Percentiles rank a stretch among this genome's conserved stretches.
These are phyloP conservation scores for Tetrapisispora pingtungensis DNA, from an alignment of 805 yeast genomes.

Conservation along the genomic window DNA sequence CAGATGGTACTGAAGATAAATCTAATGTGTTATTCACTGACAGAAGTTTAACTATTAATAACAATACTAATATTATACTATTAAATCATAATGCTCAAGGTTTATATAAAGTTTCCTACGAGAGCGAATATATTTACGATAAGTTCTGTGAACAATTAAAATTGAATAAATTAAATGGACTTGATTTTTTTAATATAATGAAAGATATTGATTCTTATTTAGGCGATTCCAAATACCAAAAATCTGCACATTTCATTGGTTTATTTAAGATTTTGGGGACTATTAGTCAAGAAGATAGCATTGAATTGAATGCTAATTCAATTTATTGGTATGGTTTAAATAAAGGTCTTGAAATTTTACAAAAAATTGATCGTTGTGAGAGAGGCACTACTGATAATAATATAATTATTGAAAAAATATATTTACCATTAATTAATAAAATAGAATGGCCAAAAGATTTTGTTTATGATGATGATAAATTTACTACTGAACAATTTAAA, in stretches of 20 bases:
- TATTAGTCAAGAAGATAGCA: slow-evolving; percentile 1
- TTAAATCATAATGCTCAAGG: slow-evolving; percentile 29
- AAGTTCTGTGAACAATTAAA: slow-evolving; percentile 15
- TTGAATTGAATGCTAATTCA: neutral
- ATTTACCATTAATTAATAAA: neutral
- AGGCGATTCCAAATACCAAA: slow-evolving; percentile 23
- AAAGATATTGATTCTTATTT: slow-evolving; percentile 27
- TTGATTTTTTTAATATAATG: slow-evolving; percentile 27
- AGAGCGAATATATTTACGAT: slow-evolving; percentile 20
- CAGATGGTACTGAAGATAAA: slow-evolving; percentile 13
- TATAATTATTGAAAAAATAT: neutral
- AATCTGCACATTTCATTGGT: slow-evolving; percentile 21
- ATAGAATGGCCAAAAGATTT: slow-evolving; percentile 2
- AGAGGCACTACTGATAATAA: no score
- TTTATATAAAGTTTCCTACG: slow-evolving; percentile 41
- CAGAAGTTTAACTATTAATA: slow-evolving; percentile 11
- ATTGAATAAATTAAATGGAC: slow-evolving; percentile 14
- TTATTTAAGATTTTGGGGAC: slow-evolving; percentile 19
- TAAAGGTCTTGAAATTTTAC: slow-evolving; percentile 21
- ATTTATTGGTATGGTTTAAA: slow-evolving; percentile 21
- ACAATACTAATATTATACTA: slow-evolving; percentile 12
- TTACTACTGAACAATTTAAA: slow-evolving; percentile 31
- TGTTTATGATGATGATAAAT: neutral
- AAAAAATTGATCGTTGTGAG: slow-evolving; percentile 6
- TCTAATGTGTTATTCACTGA: slow-evolving; percentile 23